A percentile compares a stretch with the other conserved stretches of the same genome.
Conservation (phyloP, 2,329 filamentous ascomycete species). For the Claviceps arundinis region DNA sequence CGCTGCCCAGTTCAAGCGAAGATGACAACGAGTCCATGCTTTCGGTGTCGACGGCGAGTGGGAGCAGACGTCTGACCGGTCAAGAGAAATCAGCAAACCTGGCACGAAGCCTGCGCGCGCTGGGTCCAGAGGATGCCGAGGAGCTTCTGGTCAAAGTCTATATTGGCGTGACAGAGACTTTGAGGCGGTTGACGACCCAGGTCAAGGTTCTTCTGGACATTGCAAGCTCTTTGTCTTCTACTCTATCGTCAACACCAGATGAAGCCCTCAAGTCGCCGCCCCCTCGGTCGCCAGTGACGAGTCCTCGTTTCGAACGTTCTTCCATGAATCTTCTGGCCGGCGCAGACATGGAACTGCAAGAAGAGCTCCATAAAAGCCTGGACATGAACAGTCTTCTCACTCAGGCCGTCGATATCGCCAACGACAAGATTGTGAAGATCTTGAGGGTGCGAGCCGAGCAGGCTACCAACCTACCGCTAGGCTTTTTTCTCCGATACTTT, state of each 20-base stretch:
- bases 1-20: constrained; percentile 83
- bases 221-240: constrained; percentile 55
- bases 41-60: constrained; percentile 64
- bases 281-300: constrained; percentile 38
- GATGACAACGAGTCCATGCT: constrained; percentile 87
- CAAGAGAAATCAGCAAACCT: constrained; percentile 84
- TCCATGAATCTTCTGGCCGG: constrained; percentile 10
- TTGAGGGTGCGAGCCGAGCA: constrained; percentile 67
- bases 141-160: constrained; percentile 72
- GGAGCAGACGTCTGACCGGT: constrained; percentile 55
- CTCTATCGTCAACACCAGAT: constrained; percentile 18
- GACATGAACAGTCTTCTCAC: constrained; percentile 68
- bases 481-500: constrained; percentile 68
- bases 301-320: constrained; percentile 28
- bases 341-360: constrained; percentile 41
- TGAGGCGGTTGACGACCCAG: constrained; percentile 76
- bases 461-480: constrained; percentile 51
- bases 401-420: constrained; percentile 67
- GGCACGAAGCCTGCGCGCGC: constrained; percentile 71
- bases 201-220: constrained; percentile 92
- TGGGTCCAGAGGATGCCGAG: constrained; percentile 78
- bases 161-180: constrained; percentile 71
- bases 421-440: constrained; percentile 63
- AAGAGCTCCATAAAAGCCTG: constrained; percentile 63
- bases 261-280: constrained; percentile 32